These are phyloP conservation scores for Phytophthora meadii DNA, from an alignment of 352 stramenopile species.

Conservation along the genomic window DNA sequence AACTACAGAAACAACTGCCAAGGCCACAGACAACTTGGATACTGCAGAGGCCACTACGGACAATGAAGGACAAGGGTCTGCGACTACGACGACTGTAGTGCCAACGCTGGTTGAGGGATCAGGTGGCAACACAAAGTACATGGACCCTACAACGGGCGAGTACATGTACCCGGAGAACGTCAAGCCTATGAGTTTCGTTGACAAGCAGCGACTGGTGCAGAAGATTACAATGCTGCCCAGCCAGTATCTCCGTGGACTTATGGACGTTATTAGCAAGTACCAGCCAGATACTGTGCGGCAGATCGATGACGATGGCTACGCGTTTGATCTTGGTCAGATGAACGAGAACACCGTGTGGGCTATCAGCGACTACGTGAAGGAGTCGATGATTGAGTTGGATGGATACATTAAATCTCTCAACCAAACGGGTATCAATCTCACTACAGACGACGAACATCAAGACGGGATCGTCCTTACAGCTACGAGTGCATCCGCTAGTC, in stretches of 20 bases:
- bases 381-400: slow-evolving; percentile 86
- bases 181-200: slow-evolving; percentile 84
- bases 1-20: slow-evolving; percentile 14
- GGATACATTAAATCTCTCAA: slow-evolving; percentile 83
- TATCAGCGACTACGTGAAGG: slow-evolving; percentile 89
- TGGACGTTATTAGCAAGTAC: slow-evolving; percentile 91
- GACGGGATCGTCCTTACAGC: slow-evolving; percentile 23
- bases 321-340: slow-evolving; percentile 88
- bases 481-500: slow-evolving; percentile 11
- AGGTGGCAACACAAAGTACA: slow-evolving; percentile 75
- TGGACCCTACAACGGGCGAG: slow-evolving; percentile 68
- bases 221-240: slow-evolving; percentile 88
- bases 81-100: slow-evolving; percentile 15
- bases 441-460: slow-evolving; percentile 32
- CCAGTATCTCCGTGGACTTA: slow-evolving; percentile 84
- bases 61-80: slow-evolving; percentile 36
- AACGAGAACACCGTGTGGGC: slow-evolving; percentile 90
- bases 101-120: slow-evolving; percentile 58
- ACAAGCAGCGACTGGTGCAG: slow-evolving; percentile 86
- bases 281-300: slow-evolving; percentile 86
- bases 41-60: slow-evolving; percentile 37
- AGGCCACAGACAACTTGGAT: slow-evolving; percentile 25
- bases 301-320: slow-evolving; percentile 89
- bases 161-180: slow-evolving; percentile 90
- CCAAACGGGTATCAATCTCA: slow-evolving; percentile 43